Evolutionary conservation across 352 stramenopile species (phyloP).

Genomic region (Globisporangium nodosum): DNA sequence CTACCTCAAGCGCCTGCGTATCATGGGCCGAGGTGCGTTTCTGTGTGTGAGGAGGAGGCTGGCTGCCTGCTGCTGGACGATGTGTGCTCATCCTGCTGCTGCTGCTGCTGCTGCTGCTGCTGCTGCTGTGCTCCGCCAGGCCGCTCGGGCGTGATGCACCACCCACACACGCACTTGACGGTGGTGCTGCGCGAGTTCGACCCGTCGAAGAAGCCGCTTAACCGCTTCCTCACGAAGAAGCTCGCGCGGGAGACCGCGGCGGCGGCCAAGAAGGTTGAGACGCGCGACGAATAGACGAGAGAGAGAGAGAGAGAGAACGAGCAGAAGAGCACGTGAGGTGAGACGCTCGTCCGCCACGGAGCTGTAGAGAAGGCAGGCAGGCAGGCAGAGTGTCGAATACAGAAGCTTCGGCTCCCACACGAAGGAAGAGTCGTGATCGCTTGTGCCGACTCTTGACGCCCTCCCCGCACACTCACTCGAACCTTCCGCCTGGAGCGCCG

Average conservation of each 20-base stretch:
- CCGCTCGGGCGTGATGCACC: constrained; percentile 79
- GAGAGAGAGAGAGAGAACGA: background rate
- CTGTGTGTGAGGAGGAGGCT: background rate
- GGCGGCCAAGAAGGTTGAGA: constrained; percentile 12
- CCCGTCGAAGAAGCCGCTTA: constrained; percentile 68
- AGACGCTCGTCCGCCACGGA: too few relatives aligned
- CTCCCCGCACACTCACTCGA: too few relatives aligned
- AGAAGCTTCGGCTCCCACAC: too few relatives aligned
- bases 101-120: constrained; percentile 5
- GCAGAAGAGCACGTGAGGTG: too few relatives aligned
- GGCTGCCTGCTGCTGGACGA: background rate
- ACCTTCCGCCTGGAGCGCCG: background rate
- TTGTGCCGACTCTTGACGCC: too few relatives aligned
- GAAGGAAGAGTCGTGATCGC: too few relatives aligned
- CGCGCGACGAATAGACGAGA: constrained; percentile 33
- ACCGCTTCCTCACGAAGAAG: constrained; percentile 74
- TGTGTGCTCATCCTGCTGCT: background rate
- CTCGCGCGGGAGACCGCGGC: constrained; percentile 39
- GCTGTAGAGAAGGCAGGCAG: background rate
- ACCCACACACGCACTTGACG: constrained; percentile 75
- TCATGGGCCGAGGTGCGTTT: constrained; percentile 73
- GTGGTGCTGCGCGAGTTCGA: constrained; percentile 78
- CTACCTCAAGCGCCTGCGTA: constrained; percentile 78
- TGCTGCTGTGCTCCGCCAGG: constrained; percentile 24
- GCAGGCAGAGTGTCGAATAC: too few relatives aligned